Conservation (phyloP, 305 asterid species). For the Fraxinus albicans region DNA sequence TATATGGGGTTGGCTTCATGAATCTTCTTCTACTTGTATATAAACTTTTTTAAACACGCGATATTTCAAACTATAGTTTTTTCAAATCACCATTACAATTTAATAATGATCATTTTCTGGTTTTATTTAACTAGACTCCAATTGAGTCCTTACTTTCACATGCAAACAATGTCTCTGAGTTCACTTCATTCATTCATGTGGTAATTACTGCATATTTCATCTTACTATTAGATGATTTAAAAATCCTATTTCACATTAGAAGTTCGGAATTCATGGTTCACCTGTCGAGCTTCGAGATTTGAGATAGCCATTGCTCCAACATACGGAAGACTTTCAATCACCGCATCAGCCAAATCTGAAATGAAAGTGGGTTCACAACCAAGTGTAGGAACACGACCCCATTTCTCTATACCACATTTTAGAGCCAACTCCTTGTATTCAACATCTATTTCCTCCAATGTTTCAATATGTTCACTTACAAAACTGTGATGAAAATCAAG, state of each 20-base stretch:
- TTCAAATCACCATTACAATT: neutral
- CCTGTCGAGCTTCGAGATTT: constrained; percentile 98
- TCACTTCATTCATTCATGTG: neutral
- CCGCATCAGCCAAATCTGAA: constrained; percentile 23
- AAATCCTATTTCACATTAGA: neutral
- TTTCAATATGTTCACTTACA: constrained; percentile 96
- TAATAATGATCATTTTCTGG: neutral
- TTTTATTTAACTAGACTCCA: neutral
- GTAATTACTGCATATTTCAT: neutral
- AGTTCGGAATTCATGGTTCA: constrained; percentile 17
- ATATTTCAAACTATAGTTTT: neutral
- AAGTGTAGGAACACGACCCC: constrained; percentile 98
- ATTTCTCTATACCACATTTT: constrained; percentile 80
- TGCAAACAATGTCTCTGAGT: neutral
- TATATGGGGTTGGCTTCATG: neutral
- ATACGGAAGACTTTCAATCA: constrained; percentile 91
- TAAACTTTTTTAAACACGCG: neutral
- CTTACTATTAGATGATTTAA: neutral
- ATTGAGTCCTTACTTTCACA: neutral
- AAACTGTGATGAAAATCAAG: constrained; percentile 48
- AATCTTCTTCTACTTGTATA: neutral
- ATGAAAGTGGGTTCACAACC: constrained; percentile 93
- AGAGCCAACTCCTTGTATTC: constrained; percentile 97
- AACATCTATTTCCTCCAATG: constrained; percentile 97
- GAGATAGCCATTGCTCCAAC: constrained; percentile 99